phyloP scores from a whole-genome alignment of 768 basidiomycete genomes.

The Auricularia sp. region DNA sequence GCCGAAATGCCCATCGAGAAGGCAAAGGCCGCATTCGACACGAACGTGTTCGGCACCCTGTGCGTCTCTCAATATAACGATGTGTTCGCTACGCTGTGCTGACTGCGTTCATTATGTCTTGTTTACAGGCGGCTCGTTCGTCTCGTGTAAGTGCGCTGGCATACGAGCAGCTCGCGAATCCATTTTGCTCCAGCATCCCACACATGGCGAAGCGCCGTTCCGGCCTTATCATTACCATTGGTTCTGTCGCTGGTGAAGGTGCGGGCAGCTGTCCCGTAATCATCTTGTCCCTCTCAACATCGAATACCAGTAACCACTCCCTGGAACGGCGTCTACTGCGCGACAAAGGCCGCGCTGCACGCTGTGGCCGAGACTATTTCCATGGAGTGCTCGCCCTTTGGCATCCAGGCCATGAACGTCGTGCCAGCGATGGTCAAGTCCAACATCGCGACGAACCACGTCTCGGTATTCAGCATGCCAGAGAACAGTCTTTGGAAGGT shows the following conservation, averaged over 20 bases:
- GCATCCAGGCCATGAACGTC: slow-evolving; percentile 59
- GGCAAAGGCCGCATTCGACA: slow-evolving; percentile 47
- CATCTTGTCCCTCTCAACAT: slow-evolving; percentile 5
- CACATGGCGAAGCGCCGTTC: slow-evolving; percentile 55
- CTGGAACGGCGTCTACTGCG: slow-evolving; percentile 53
- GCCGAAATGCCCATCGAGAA: slow-evolving; percentile 47
- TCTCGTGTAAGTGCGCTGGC: not conserved
- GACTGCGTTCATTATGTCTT: too few relatives aligned
- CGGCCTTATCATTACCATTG: slow-evolving; percentile 66
- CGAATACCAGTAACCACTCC: slow-evolving; percentile 32
- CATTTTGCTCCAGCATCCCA: slow-evolving; percentile 29
- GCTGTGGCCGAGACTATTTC: slow-evolving; percentile 51
- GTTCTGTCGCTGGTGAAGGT: slow-evolving; percentile 59
- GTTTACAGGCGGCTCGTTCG: not conserved
- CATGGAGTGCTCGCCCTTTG: slow-evolving; percentile 68
- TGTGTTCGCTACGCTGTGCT: too few relatives aligned
- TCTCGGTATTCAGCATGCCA: slow-evolving; percentile 32
- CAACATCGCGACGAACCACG: slow-evolving; percentile 50
- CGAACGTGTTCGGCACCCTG: slow-evolving; percentile 45
- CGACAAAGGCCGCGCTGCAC: slow-evolving; percentile 49
- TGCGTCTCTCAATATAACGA: slow-evolving; percentile 21
- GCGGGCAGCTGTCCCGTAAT: slow-evolving; percentile 12
- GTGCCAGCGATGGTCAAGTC: slow-evolving; percentile 57
- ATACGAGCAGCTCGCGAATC: not conserved
- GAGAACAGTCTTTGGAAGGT: slow-evolving; percentile 44